These are phyloP conservation scores for Cytospora piceicola DNA, from an alignment of 2,329 filamentous ascomycete genomes.

Conservation along the genomic window DNA sequence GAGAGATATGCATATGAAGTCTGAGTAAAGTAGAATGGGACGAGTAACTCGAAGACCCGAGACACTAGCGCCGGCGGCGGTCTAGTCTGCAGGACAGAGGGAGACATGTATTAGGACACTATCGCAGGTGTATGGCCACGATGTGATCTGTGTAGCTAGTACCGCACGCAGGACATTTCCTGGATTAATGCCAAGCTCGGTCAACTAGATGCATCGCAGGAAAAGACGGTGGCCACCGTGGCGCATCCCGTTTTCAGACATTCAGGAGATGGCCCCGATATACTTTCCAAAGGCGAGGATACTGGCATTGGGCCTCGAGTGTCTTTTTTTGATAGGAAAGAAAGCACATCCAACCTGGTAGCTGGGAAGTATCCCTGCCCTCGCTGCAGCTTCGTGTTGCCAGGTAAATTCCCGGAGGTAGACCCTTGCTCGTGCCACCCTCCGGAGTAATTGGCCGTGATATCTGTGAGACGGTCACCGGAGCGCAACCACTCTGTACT, in stretches of 20 bases:
- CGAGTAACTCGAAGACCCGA: conserved; percentile 25
- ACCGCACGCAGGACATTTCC: conserved; percentile 13
- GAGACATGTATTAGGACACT: conserved; percentile 26
- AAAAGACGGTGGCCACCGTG: conserved; percentile 25
- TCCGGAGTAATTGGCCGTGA: conserved; percentile 24
- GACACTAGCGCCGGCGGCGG: conserved; percentile 25
- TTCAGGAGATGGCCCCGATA: conserved; percentile 13
- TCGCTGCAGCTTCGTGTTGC: conserved; percentile 22
- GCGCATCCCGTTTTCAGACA: conserved; percentile 17
- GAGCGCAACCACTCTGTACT: conserved; percentile 2
- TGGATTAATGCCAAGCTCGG: conserved; percentile 22
- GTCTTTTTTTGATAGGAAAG: conserved; percentile 10
- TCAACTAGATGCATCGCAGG: conserved; percentile 6
- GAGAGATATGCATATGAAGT: conserved; percentile 5
- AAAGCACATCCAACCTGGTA: conserved; percentile 22
- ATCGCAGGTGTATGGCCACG: conserved; percentile 14
- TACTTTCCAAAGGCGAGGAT: conserved; percentile 7
- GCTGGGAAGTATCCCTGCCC: conserved; percentile 25
- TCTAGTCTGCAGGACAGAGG: conserved; percentile 21
- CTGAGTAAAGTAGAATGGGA: conserved; percentile 18
- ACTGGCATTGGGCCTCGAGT: conserved; percentile 12
- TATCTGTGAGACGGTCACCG: conserved; percentile 11
- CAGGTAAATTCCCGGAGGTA: conserved; percentile 18
- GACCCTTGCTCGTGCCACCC: conserved; percentile 28
- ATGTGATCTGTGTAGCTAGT: conserved; percentile 23